These are phyloP conservation scores for Aspergillus sclerotiicarbonarius DNA, from an alignment of 495 filamentous ascomycete genomes.

Conservation along the genomic window DNA sequence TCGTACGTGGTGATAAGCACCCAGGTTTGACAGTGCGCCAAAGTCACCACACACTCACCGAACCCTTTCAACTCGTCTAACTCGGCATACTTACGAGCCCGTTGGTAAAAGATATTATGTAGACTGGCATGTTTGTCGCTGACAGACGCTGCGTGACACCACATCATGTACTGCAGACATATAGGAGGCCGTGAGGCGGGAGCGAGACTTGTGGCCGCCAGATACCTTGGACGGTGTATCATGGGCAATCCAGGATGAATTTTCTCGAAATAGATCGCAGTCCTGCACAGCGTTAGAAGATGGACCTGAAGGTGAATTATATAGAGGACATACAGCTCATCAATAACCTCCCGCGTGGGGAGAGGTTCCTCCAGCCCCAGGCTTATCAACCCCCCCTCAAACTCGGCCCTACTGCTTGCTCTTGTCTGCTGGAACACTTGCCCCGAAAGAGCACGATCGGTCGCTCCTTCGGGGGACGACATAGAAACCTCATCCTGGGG, in stretches of 20 bases:
- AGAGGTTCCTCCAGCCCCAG: slow-evolving; percentile 90
- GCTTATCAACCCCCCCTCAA: slow-evolving; percentile 90
- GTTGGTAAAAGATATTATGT: slow-evolving; percentile 81
- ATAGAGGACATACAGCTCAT: slow-evolving; percentile 69
- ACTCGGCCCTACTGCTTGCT: slow-evolving; percentile 38
- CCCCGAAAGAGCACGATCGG: slow-evolving; percentile 25
- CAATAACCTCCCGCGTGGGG: slow-evolving; percentile 80
- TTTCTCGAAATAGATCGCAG: slow-evolving; percentile 87
- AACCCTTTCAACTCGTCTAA: slow-evolving; percentile 89
- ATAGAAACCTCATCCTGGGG: slow-evolving; percentile 23
- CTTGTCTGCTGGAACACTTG: slow-evolving; percentile 22
- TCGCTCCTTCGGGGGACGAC: slow-evolving; percentile 21
- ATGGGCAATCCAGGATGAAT: slow-evolving; percentile 82
- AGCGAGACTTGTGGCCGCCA: slow-evolving; percentile 79
- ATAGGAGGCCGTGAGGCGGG: slow-evolving; percentile 85
- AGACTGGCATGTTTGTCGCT: slow-evolving; percentile 75
- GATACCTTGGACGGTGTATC: slow-evolving; percentile 82
- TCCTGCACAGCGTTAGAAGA: slow-evolving; percentile 37
- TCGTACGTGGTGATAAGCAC: slow-evolving; percentile 78
- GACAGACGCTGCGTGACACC: slow-evolving; percentile 81
- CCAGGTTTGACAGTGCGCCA: slow-evolving; percentile 82
- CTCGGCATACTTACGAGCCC: slow-evolving; percentile 86
- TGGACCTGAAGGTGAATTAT: not conserved
- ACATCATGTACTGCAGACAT: slow-evolving; percentile 88
- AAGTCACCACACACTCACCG: slow-evolving; percentile 79